These are phyloP conservation scores for Debaryomyces sp. DNA, from an alignment of 1,139 yeast species.

Conservation along the genomic window DNA sequence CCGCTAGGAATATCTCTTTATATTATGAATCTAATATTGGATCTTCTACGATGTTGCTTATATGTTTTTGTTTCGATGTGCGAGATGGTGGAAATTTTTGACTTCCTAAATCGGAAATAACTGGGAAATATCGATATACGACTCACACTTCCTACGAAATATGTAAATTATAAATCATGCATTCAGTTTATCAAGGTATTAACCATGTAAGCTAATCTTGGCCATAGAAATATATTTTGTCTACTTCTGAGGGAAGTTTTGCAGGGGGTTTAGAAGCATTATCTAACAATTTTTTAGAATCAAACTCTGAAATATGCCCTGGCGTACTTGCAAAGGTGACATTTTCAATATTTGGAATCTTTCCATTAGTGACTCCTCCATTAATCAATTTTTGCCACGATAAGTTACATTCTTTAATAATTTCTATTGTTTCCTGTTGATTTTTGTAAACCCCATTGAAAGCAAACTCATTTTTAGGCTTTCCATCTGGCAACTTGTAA, in stretches of 20 bases:
- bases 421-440: conserved; percentile 71
- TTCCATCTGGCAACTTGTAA: conserved; percentile 89
- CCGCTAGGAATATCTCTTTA: background rate
- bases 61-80: conserved; percentile 3
- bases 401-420: conserved; percentile 67
- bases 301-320: conserved; percentile 21
- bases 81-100: conserved; percentile 7
- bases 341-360: conserved; percentile 53
- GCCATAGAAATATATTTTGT: conserved; percentile 15
- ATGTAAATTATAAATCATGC: background rate
- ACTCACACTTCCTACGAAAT: background rate
- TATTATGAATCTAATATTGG: background rate
- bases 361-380: conserved; percentile 52
- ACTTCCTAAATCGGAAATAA: conserved; percentile 12
- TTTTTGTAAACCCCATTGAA: conserved; percentile 79
- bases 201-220: background rate
- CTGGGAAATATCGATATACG: background rate
- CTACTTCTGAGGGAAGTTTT: conserved; percentile 26
- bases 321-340: conserved; percentile 63
- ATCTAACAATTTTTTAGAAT: conserved; percentile 17
- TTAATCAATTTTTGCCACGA: conserved; percentile 71
- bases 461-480: conserved; percentile 85
- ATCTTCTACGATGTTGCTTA: background rate
- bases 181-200: background rate
- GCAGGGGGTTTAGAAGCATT: conserved; percentile 27